Base-by-base conservation (phyloP, 2,329 filamentous ascomycete species). In the Fusarium newnesense region DNA sequence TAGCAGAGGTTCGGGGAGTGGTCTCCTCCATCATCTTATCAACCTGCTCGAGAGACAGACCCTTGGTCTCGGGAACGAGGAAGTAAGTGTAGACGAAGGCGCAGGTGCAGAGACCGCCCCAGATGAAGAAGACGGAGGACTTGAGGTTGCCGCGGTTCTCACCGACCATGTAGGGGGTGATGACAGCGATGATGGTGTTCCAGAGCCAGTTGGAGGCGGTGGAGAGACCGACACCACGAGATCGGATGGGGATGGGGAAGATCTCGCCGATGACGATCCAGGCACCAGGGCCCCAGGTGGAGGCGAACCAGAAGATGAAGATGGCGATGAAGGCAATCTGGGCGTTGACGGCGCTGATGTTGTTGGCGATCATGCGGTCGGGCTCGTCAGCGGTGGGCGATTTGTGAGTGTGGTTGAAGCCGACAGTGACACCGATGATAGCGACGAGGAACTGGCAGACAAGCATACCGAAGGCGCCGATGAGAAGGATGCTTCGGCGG, bases 301-400 rank as follows among this genome's bases (percentile, higher is more conserved):
- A 91, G 68, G 94, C 94, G 82, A 97, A 97, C 88, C 92, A 96
- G 88, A 94, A 95, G 87, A 97, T 95, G 88, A 95, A 96, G 86
- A 97, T 91, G 85, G 91, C 93, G 80, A 96, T 96, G 85, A 97
- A 96, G 69, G 93, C 90, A 74, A 97, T 94, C 87, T 95, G 91
- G 56, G 92, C 72, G 61, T 75, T 75, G 60, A 74, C 72, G 39
- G 90, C 91, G 5, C 84, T 73, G 69, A 87, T 83, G 81, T 91
- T 89, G 83, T 88, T 59, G 78, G 86, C 85, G 12, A 85, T 82
- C 26, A 78, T 80, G 26, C 75, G 76, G 36, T 74, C 74, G 1
- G 84, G 78, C 53, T 87, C 79, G 28, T 77, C 58, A 0, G 7
- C 40, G 5, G 66, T 80, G 68, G 82, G 88, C 59, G 89, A 83